phyloP scores from a whole-genome alignment of 805 yeast genomes.

The Starmerella stellata region DNA sequence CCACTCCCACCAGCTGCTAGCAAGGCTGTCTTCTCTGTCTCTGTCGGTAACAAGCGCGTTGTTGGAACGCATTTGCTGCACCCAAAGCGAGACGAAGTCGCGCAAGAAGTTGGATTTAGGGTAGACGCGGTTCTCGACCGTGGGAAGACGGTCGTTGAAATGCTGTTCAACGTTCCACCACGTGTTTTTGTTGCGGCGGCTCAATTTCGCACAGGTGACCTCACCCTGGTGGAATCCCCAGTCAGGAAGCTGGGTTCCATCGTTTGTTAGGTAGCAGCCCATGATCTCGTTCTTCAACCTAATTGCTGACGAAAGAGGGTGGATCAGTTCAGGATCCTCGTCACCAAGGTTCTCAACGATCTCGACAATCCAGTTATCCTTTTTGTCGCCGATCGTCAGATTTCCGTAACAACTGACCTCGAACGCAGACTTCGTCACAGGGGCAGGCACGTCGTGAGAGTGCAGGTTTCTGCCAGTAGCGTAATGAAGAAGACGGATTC shows the following conservation, averaged over 20 bases:
- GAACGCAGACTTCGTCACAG: slow-evolving; percentile 76
- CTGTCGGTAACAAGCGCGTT: slow-evolving; percentile 64
- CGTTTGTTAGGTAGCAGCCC: slow-evolving; percentile 84
- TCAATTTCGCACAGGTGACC: slow-evolving; percentile 49
- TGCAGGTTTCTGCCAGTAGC: slow-evolving; percentile 61
- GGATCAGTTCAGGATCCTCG: slow-evolving; percentile 35
- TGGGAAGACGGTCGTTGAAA: slow-evolving; percentile 33
- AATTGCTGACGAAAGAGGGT: slow-evolving; percentile 52
- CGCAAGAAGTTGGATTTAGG: slow-evolving; percentile 40
- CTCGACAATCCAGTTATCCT: slow-evolving; percentile 88
- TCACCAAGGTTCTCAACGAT: slow-evolving; percentile 37
- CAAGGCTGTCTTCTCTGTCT: slow-evolving; percentile 52
- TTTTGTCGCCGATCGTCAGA: slow-evolving; percentile 51
- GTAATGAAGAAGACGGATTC: slow-evolving; percentile 63
- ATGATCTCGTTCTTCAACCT: slow-evolving; percentile 69
- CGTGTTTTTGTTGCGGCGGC: slow-evolving; percentile 40
- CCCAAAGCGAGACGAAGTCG: slow-evolving; percentile 54
- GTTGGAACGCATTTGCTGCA: slow-evolving; percentile 70
- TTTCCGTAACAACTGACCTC: slow-evolving; percentile 87
- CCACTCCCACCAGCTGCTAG: slow-evolving; percentile 75
- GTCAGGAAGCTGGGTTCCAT: slow-evolving; percentile 69
- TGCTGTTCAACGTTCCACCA: slow-evolving; percentile 75
- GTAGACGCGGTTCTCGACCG: slow-evolving; percentile 24
- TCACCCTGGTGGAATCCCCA: slow-evolving; percentile 98
- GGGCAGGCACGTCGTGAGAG: slow-evolving; percentile 94